These are phyloP conservation scores for Spizellomyces punctatus DNA, from an alignment of 192 early-diverging fungal species.

Conservation along the genomic window DNA sequence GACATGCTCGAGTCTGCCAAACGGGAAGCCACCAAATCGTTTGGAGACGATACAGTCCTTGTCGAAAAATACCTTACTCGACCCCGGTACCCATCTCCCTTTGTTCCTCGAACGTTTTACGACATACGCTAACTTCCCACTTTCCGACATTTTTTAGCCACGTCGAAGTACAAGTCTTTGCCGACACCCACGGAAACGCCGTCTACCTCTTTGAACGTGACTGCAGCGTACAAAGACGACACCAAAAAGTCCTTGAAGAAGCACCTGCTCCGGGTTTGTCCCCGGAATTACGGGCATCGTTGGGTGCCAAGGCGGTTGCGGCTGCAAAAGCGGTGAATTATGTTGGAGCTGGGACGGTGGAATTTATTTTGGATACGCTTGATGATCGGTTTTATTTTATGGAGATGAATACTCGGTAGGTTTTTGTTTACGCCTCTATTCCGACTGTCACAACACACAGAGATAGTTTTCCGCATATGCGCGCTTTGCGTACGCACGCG, in stretches of 20 bases:
- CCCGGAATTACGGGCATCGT: slow-evolving; percentile 65
- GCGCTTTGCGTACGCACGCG: too few species aligned
- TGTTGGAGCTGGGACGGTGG: slow-evolving; percentile 93
- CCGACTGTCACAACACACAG: too few species aligned
- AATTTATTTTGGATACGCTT: slow-evolving; percentile 93
- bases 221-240: slow-evolving; percentile 91
- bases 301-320: slow-evolving; percentile 89
- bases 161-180: slow-evolving; percentile 96
- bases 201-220: slow-evolving; percentile 92
- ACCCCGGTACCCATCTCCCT: slow-evolving; percentile 56
- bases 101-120: not conserved
- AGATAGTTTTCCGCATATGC: too few species aligned
- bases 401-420: slow-evolving; percentile 90
- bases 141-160: slow-evolving; percentile 52
- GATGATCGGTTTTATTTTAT: slow-evolving; percentile 89
- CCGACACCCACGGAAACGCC: slow-evolving; percentile 86
- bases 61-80: slow-evolving; percentile 89
- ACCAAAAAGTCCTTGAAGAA: slow-evolving; percentile 97
- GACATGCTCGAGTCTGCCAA: slow-evolving; percentile 82
- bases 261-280: slow-evolving; percentile 87
- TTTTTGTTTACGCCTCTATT: not conserved
- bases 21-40: slow-evolving; percentile 87
- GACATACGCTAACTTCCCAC: too few species aligned
- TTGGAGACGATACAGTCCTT: slow-evolving; percentile 86
- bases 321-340: slow-evolving; percentile 93